A percentile compares a stretch with the other conserved stretches of the same genome.
Conservation (phyloP, 1,284 basidiomycete genomes). For the Puccinia triticina region DNA sequence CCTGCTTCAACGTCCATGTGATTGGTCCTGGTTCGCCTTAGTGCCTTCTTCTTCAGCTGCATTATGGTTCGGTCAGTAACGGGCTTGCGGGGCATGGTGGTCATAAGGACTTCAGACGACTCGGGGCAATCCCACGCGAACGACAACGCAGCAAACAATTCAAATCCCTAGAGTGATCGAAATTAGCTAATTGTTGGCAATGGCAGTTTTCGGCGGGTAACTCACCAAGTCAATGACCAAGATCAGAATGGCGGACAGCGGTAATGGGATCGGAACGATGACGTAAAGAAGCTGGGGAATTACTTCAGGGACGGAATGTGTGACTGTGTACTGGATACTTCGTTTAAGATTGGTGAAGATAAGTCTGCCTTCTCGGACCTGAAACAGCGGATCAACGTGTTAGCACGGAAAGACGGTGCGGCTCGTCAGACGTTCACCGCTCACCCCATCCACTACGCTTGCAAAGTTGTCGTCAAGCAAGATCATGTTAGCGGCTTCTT, state of each 20-base stretch:
- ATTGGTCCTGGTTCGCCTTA: slow-evolving; percentile 68
- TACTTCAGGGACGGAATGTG: slow-evolving; percentile 72
- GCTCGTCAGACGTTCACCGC: background rate
- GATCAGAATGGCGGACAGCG: slow-evolving; percentile 70
- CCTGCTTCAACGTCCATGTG: slow-evolving; percentile 66
- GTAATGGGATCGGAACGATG: slow-evolving; percentile 70
- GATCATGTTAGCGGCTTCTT: slow-evolving; percentile 75
- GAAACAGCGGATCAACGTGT: background rate
- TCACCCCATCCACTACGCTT: slow-evolving; percentile 71
- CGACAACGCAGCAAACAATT: slow-evolving; percentile 69
- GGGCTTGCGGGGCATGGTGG: slow-evolving; percentile 70
- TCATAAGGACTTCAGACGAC: slow-evolving; percentile 69
- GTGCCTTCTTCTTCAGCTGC: slow-evolving; percentile 66
- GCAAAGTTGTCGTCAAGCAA: slow-evolving; percentile 67
- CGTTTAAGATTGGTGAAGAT: slow-evolving; percentile 72
- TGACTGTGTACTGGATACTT: slow-evolving; percentile 71
- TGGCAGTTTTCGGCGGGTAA: background rate
- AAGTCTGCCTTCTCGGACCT: slow-evolving; percentile 67
- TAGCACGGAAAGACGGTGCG: background rate
- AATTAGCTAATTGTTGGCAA: slow-evolving; percentile 20
- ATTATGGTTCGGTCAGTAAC: slow-evolving; percentile 67
- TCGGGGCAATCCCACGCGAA: slow-evolving; percentile 74
- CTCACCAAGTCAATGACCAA: slow-evolving; percentile 67
- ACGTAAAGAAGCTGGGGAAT: slow-evolving; percentile 62
- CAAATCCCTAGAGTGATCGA: slow-evolving; percentile 65